Conservation (phyloP, 306 rosid genomes). For the Cicer pinnatifidum region DNA sequence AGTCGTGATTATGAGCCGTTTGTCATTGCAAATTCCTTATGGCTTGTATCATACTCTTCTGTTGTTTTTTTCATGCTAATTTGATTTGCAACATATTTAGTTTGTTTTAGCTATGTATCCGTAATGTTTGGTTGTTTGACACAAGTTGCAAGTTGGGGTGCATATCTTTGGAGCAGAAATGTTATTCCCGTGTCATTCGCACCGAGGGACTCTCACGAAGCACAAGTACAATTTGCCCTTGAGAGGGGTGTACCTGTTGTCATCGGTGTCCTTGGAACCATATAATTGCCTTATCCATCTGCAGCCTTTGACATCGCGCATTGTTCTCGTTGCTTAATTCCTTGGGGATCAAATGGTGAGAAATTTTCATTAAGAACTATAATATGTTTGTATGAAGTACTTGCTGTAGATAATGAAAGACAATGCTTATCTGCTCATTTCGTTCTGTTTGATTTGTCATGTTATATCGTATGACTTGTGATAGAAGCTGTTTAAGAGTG, state of each 20-base stretch:
- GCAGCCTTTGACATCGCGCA: constrained; percentile 99
- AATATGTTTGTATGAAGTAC: constrained; percentile 4
- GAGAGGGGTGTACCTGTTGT: constrained; percentile 97
- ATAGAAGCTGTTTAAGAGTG: constrained; percentile 30
- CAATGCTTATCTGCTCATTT: neutral
- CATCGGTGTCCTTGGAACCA: constrained; percentile 88
- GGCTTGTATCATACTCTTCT: constrained; percentile 19
- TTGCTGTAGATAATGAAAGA: constrained; percentile 32
- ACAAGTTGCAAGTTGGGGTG: constrained; percentile 99
- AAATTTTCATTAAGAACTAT: constrained; percentile 18
- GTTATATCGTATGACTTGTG: constrained; percentile 20
- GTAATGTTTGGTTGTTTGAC: constrained; percentile 37
- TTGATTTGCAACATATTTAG: constrained; percentile 2
- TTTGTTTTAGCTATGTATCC: constrained; percentile 37
- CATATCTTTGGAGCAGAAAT: constrained; percentile 87
- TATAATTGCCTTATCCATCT: constrained; percentile 89
- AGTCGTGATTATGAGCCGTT: constrained; percentile 92
- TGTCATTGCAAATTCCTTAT: constrained; percentile 18
- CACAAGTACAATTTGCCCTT: constrained; percentile 97
- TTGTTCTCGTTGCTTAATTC: constrained; percentile 97
- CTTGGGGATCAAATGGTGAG: constrained; percentile 92
- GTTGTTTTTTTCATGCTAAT: constrained; percentile 20
- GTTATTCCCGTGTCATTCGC: constrained; percentile 97
- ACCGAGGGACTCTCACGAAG: constrained; percentile 95
- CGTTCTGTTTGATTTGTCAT: constrained; percentile 40